Conservation (phyloP, 805 yeast genomes). For the Trichomonascus vanleenenianus region DNA sequence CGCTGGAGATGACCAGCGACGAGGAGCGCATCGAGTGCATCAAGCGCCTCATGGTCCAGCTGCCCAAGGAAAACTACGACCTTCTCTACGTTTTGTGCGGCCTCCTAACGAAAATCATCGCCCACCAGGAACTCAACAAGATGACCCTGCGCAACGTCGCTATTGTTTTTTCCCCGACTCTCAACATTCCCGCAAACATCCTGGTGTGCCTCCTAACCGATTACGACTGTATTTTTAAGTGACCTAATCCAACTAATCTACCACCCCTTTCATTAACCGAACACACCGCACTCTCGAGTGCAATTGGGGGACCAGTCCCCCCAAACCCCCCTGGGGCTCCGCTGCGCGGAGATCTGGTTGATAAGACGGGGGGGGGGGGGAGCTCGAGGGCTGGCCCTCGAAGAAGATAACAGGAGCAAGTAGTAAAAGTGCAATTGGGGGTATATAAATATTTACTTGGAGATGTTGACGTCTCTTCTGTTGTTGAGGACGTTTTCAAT, state of each 20-base stretch:
- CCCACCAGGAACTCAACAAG: constrained; percentile 56
- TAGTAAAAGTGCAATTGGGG: no score
- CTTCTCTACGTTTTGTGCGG: constrained; percentile 58
- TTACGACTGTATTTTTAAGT: constrained; percentile 46
- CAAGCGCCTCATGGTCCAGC: constrained; percentile 26
- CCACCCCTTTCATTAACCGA: no score
- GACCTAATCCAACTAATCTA: constrained; percentile 23
- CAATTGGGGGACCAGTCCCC: no score
- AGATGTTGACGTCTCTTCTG: constrained; percentile 34
- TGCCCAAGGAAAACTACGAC: constrained; percentile 52
- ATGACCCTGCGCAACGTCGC: constrained; percentile 77
- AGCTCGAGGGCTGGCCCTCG: no score
- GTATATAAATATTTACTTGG: not conserved
- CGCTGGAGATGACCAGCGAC: constrained; percentile 24
- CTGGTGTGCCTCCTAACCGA: constrained; percentile 55
- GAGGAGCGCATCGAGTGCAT: constrained; percentile 23
- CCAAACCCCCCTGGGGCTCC: no score
- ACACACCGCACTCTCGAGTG: no score
- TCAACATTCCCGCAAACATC: constrained; percentile 57
- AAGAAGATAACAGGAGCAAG: no score
- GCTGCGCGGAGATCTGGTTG: no score
- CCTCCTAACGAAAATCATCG: constrained; percentile 56
- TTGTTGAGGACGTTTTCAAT: constrained; percentile 87
- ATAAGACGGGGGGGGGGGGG: no score
- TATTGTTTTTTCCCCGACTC: constrained; percentile 76